Base-by-base conservation (phyloP, 306 rosid species). In the Mucuna pruriens region DNA sequence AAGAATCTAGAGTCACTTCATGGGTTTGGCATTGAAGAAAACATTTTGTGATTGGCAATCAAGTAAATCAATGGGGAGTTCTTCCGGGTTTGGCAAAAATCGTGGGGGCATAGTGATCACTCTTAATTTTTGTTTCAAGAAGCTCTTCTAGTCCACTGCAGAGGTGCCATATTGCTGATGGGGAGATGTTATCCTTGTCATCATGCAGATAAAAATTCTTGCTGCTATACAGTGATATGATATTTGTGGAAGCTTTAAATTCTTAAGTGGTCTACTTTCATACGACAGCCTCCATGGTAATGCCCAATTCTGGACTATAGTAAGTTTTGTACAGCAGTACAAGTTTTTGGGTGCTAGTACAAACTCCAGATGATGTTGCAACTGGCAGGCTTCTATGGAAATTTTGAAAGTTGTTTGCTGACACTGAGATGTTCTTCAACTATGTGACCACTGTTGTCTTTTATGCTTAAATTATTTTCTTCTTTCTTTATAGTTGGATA, bases 401-500 rank as follows among this genome's bases (percentile, higher is more conserved):
- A 60, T n/a, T n/a, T n/a, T n/a, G n/a, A n/a, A n/a, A n/a, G n/a
- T n/a, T n/a, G n/a, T n/a, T n/a, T n/a, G n/a, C n/a, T n/a, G n/a
- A n/a, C n/a, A n/a, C n/a, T n/a, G n/a, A n/a, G n/a, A n/a, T n/a
- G n/a, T n/a, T n/a, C n/a, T n/a, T n/a, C n/a, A n/a, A n/a, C n/a
- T n/a, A n/a, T n/a, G n/a, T n/a, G n/a, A n/a, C n/a, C n/a, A n/a
- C n/a, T n/a, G n/a, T n/a, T n/a, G n/a, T n/a, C n/a, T n/a, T n/a
- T 86, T 81, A 42, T 76, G 85, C 29, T 83, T 82, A 60, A 25
- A 69, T 81, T 87, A 81, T 82, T 85, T 83, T 86, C 84, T 64
- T 57, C 66, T 80, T 76, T 77, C 68, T 79, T 85, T 81, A 71
- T 80, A 74, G 70, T 87, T 90, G 87, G 87, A 81, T 74, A 38